Conservation (phyloP, 306 rosid species). For the Vigna mungo region DNA sequence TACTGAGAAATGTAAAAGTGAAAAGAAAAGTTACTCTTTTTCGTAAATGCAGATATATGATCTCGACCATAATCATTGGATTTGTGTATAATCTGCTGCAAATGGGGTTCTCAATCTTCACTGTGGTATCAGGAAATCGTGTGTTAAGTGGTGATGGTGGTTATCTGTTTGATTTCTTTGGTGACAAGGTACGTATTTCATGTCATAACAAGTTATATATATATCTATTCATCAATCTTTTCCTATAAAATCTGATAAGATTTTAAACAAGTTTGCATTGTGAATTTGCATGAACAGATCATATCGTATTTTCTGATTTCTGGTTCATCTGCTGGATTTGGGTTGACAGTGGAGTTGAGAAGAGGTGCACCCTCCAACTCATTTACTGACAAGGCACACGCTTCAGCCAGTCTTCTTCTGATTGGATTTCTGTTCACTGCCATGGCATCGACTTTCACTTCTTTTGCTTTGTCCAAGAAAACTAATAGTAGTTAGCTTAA, state of each 20-base stretch:
- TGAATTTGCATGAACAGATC: constrained; percentile 44
- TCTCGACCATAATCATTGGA: constrained; percentile 61
- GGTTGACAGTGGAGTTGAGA: constrained; percentile 50
- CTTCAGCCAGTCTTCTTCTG: constrained; percentile 59
- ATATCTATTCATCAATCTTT: not conserved
- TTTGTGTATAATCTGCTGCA: constrained; percentile 55
- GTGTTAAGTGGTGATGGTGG: constrained; percentile 38
- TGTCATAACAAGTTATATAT: not conserved
- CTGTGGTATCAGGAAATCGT: constrained; percentile 40
- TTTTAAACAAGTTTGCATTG: not conserved
- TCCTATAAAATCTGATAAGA: not conserved
- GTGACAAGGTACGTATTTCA: constrained; percentile 62
- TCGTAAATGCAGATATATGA: constrained; percentile 57
- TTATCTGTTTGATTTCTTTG: constrained; percentile 60
- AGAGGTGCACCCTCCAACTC: not conserved
- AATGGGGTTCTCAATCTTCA: constrained; percentile 54
- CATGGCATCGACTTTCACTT: constrained; percentile 55
- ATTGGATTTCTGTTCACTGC: constrained; percentile 58
- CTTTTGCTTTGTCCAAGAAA: constrained; percentile 53
- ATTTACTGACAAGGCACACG: constrained; percentile 53
- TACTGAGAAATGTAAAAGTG: not conserved
- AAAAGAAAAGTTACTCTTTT: too few relatives aligned
- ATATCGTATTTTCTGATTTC: constrained; percentile 61
- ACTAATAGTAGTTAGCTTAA: not conserved
- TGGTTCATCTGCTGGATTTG: constrained; percentile 70